Evolutionary conservation across 2,329 filamentous ascomycete genomes (phyloP).

Genomic region (Aspergillus thermomutatus): DNA sequence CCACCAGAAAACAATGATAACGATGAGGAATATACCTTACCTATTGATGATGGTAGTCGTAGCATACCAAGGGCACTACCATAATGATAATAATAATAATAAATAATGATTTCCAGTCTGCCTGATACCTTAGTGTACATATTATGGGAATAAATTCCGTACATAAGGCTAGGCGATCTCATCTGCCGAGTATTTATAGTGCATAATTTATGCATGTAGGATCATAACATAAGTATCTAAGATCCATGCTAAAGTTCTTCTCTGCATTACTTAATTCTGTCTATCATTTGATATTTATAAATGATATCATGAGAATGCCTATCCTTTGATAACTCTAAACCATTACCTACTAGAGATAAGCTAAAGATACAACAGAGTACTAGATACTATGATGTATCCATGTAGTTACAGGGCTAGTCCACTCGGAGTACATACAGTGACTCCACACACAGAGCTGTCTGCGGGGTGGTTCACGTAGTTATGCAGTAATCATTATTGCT

Average conservation of each 20-base stretch:
- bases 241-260: too few relatives aligned
- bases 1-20: background rate
- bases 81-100: too few relatives aligned
- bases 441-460: background rate
- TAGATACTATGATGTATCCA: too few relatives aligned
- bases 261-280: background rate
- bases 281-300: background rate
- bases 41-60: background rate
- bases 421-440: background rate
- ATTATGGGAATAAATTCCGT: background rate
- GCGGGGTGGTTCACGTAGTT: background rate
- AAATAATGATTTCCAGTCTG: too few relatives aligned
- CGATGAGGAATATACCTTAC: background rate
- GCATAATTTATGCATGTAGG: too few relatives aligned
- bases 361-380: background rate
- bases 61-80: too few relatives aligned
- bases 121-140: too few relatives aligned
- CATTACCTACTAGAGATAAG: background rate
- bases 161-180: too few relatives aligned
- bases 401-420: background rate
- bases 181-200: too few relatives aligned
- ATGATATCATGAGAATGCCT: background rate
- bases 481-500: background rate
- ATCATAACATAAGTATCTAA: too few relatives aligned
- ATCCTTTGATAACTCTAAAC: background rate